Conservation (phyloP, 2,329 filamentous ascomycete genomes). For the Diatrype stigma region DNA sequence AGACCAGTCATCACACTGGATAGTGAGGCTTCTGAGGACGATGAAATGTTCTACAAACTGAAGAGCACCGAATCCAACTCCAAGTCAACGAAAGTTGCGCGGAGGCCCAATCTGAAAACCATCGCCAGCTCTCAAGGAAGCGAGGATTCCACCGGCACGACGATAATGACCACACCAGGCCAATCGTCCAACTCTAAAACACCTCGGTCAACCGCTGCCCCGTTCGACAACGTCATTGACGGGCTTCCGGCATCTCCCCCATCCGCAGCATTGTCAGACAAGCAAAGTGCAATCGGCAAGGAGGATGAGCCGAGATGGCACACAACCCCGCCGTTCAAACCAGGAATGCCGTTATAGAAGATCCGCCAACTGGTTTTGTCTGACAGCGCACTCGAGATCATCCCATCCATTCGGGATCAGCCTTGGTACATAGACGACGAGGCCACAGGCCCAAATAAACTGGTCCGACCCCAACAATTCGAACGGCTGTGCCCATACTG, state of each 20-base stretch:
- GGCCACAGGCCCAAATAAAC: no score
- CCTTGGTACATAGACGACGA: not conserved
- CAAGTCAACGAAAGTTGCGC: not conserved
- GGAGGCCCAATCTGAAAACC: constrained; percentile 1
- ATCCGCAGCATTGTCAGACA: not conserved
- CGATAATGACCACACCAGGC: not conserved
- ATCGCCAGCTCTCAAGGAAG: not conserved
- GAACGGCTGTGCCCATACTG: no score
- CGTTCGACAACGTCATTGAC: not conserved
- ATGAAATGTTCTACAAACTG: constrained; percentile 2
- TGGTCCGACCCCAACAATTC: no score
- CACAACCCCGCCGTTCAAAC: not conserved
- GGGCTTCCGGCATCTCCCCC: not conserved
- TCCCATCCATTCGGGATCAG: not conserved
- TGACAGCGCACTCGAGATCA: not conserved
- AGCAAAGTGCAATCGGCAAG: no score
- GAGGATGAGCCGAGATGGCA: no score
- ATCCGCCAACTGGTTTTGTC: not conserved
- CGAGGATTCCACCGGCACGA: not conserved
- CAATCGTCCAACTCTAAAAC: not conserved
- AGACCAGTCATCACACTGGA: not conserved
- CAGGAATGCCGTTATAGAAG: not conserved
- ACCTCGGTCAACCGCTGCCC: not conserved
- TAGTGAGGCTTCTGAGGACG: constrained; percentile 1
- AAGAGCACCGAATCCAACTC: not conserved